Percentiles rank a stretch among this genome's conserved stretches.
These are phyloP conservation scores for Entomortierella parvispora DNA, from an alignment of 192 early-diverging fungal species.

Conservation along the genomic window DNA sequence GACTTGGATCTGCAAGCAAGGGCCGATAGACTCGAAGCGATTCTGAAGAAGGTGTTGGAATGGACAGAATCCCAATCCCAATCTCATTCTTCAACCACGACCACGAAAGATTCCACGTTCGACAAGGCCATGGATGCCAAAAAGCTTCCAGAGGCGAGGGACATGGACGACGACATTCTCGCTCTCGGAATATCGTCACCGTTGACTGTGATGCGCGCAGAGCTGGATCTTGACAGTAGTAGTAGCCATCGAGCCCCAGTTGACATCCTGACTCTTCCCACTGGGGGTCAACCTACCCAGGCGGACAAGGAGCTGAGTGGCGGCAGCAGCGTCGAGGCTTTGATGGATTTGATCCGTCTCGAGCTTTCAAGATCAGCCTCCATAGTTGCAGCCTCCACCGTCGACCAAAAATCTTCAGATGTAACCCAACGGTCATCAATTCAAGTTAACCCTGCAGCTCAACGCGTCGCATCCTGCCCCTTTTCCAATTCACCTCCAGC, in stretches of 20 bases:
- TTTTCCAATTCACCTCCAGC: neutral
- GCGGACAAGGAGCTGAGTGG: neutral
- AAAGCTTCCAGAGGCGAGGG: neutral
- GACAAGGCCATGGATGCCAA: neutral
- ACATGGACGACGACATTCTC: conserved; percentile 10
- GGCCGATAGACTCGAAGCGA: conserved; percentile 7
- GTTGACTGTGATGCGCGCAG: conserved; percentile 9
- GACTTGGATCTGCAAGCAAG: neutral
- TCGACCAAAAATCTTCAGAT: no score
- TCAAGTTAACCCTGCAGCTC: neutral
- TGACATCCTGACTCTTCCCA: no score
- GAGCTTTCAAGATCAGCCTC: neutral
- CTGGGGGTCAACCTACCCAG: no score
- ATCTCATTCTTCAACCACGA: neutral
- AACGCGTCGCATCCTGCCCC: neutral
- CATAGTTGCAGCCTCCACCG: no score
- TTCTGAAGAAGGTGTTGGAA: conserved; percentile 15
- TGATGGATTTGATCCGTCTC: conserved; percentile 16
- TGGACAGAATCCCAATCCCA: neutral
- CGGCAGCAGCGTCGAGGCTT: neutral
- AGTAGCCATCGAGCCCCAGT: no score
- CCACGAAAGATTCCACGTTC: neutral
- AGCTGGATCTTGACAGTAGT: neutral
- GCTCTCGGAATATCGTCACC: conserved; percentile 18
- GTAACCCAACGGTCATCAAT: no score